A percentile compares a stretch with the other conserved stretches of the same genome.
Conservation (phyloP, 2,329 filamentous ascomycete genomes). For the Aspergillus aculeatus region DNA sequence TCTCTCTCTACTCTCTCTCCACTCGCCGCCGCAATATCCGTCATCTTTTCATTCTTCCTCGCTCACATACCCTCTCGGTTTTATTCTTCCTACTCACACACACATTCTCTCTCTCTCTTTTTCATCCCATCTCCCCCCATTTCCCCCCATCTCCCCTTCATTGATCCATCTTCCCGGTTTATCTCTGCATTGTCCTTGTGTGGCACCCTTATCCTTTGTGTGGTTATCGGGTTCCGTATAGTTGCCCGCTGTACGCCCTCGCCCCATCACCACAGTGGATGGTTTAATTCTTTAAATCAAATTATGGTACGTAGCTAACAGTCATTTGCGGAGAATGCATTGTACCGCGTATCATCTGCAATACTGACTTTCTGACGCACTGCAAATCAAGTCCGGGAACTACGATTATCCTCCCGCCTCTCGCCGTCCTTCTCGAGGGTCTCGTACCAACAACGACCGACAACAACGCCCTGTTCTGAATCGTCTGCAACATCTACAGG, state of each 20-base stretch:
- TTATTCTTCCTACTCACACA: not conserved
- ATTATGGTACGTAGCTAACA: not conserved
- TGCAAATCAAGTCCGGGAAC: conserved; percentile 39
- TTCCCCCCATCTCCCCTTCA: not conserved
- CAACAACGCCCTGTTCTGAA: conserved; percentile 24
- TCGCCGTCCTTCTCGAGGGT: conserved; percentile 27
- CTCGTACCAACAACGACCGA: conserved; percentile 24
- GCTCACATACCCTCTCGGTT: not conserved
- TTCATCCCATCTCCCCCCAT: no score
- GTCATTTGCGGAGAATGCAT: not conserved
- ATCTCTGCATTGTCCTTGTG: not conserved
- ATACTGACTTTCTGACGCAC: conserved; percentile 19
- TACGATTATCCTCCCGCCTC: conserved; percentile 45
- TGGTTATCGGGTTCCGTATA: not conserved
- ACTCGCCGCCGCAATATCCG: not conserved
- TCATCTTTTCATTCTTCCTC: not conserved
- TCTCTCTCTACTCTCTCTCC: not conserved
- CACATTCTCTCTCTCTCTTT: no score
- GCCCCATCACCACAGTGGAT: not conserved
- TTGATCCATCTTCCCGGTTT: not conserved
- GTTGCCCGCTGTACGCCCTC: not conserved
- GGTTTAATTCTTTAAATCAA: not conserved
- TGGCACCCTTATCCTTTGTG: not conserved
- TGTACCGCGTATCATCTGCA: not conserved
- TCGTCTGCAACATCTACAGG: conserved; percentile 39